Percentiles rank a stretch among this genome's conserved stretches.
phyloP scores from a whole-genome alignment of 2,329 filamentous ascomycete genomes.

The Dactylellina leptospora region DNA sequence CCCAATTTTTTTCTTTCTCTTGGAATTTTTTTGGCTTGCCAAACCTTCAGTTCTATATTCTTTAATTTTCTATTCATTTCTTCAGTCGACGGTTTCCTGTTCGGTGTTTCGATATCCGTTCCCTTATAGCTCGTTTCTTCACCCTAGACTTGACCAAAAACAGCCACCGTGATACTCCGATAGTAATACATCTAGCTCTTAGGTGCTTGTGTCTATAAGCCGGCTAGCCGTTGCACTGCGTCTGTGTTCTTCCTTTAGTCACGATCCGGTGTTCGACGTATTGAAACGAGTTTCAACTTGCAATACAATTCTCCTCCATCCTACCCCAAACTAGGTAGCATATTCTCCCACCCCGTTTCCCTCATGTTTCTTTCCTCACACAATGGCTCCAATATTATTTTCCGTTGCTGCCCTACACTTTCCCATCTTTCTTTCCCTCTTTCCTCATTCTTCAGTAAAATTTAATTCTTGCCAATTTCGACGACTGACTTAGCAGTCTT shows the following conservation, averaged over 20 bases:
- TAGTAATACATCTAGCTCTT: slow-evolving; percentile 11
- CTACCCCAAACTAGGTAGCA: slow-evolving; percentile 7
- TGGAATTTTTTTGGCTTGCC: slow-evolving; percentile 13
- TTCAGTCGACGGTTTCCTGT: slow-evolving; percentile 2
- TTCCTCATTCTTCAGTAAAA: slow-evolving; percentile 7
- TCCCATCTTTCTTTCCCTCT: background rate
- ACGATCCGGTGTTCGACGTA: slow-evolving; percentile 49
- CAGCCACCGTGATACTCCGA: slow-evolving; percentile 19
- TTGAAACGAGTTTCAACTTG: slow-evolving; percentile 52
- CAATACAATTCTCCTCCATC: slow-evolving; percentile 25
- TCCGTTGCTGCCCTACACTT: background rate
- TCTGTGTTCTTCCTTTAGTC: slow-evolving; percentile 17
- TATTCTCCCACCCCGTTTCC: slow-evolving; percentile 10
- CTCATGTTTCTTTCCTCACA: slow-evolving; percentile 7
- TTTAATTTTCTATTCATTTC: slow-evolving; percentile 3
- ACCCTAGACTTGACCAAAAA: slow-evolving; percentile 7
- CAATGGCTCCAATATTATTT: slow-evolving; percentile 1
- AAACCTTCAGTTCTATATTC: slow-evolving; percentile 8
- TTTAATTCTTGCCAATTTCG: too few relatives aligned
- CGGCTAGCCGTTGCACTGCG: slow-evolving; percentile 13
- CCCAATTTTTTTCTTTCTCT: slow-evolving; percentile 6
- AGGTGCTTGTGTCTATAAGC: slow-evolving; percentile 10
- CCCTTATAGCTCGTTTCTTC: slow-evolving; percentile 1
- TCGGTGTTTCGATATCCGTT: slow-evolving; percentile 5
- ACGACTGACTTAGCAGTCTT: too few relatives aligned